Evolutionary conservation across 192 early-diverging fungal genomes (phyloP), one percentile per base, ranked within the genome.

Genomic region (Umbelopsis isabellina): DNA sequence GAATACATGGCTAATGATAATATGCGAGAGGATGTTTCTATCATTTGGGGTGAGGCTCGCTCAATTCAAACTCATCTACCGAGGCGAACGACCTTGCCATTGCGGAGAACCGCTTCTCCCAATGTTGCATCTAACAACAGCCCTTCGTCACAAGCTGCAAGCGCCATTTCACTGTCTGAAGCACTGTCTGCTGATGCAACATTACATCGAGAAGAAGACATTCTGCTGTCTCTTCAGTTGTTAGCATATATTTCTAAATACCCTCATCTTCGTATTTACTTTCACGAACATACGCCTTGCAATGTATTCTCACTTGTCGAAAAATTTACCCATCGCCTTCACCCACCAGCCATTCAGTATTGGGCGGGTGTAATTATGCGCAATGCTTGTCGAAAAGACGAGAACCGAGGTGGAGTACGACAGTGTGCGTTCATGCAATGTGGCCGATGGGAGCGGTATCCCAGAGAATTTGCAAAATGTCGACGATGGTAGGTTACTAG

Each of bases 181-280:
- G 66, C 66, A 30, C 68, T 78, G 12, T 15, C 64, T 2, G 16
- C 71, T 18, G 76, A 78, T 58, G 76, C 68, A 16, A 23, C 73
- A 27, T 83, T 95, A 68, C 89, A 88, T 68, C 90, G 91, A 68
- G 87, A 89, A 65, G 92, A 95, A 68, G 92, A 97, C 55, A 89
- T 95, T 33, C 78, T 93, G 33, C 84, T 93, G 47, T 88, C 93
- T 4, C 82, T 93, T 66, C 95, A 96, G 79, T 82, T 98, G 15
- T 84, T 95, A 12, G 93, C 93, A 35, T 94, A 94, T 69, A 87
- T 98, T 11, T 92, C 89, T 61, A 98, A 98, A 77, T 95, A 95
- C 76, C 90, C 92, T 23, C 85, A 90, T 8, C 83, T 95, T 67
- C 89, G 96, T n/a, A 84, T 79, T 5, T 74, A 83, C 4, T 84